Base-by-base conservation (phyloP, 2,329 filamentous ascomycete genomes). In the Fusarium mundagurra region DNA sequence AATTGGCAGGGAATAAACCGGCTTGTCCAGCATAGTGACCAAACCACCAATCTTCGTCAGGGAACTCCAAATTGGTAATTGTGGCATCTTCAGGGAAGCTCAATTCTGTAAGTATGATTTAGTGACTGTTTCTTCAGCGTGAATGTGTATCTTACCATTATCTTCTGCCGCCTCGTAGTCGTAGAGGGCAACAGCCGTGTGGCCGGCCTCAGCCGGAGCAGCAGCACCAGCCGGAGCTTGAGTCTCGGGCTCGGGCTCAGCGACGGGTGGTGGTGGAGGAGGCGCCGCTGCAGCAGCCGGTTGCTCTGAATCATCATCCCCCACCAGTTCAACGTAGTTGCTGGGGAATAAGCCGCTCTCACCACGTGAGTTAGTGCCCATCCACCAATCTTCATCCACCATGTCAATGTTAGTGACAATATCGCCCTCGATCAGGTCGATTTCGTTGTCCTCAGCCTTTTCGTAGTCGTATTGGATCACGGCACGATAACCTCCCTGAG, bases 381-480 rank as follows among this genome's bases (percentile, higher is more conserved):
- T 93, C 96, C 96, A 99, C 96, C 96, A 99, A 81, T 99, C 96
- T 59, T 97, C 93, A 77, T 98, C 96, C 5, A 99, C 94, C 93
- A 97, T 97, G 72, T 98, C 94, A 78, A 99, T 98, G 81, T 98
- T 92, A 31, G 90, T 95, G 43, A 99, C 92, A 73, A 92, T 90
- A 78, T 98, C 94, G 72, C 95, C 95, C 84, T 99, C 96, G 33
- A 90, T 88, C 24, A 99, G 88, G 75, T 98, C 95, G 65, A 99
- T 90, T 84, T 99, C 96, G 79, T 99, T 99, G 76, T 98, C 95
- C 83, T 99, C 96, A 3, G 95, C 95, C 85, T 97, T 98, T 79
- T 98, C 96, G 80, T 99, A 99, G 81, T 99, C 96, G 81, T 96
- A 99, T 79, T 96, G 92, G 41, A 96, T 90, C 65, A 97, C 79